Base-by-base conservation (phyloP, 441 rosid species). In the Corymbia citriodora region DNA sequence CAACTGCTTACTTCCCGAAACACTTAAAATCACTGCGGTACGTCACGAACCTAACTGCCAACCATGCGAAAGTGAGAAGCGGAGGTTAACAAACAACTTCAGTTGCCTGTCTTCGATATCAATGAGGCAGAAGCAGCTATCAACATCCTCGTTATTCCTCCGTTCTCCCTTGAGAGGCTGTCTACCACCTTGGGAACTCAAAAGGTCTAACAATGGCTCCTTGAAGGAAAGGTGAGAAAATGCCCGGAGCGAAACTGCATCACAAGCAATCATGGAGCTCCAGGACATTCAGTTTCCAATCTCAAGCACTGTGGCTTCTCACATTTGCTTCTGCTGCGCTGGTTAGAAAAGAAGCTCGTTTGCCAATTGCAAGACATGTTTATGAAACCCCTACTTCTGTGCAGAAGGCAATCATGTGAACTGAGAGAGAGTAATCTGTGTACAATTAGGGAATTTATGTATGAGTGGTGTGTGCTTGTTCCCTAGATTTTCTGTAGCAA, bases 101-200 rank as follows among this genome's bases (percentile, higher is more conserved):
- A 95, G 89, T 91, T 94, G 95, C 90, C 92, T 95, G 27, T 95
- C 96, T 8, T 95, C 98, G 4, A 94, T 95, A 91, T 95, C 97
- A 49, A 94, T 91, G 95, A 92, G 95, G 89, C 98, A 96, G 92
- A 96, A 90, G 92, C 96, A 94, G 93, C 91, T 95, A 27, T 94
- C 96, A 2, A 91, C 96, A 40, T 96, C 98, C 4, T 95, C 96
- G 0, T 48, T 92, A 33, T 87, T 94, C 88, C 92, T 95, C 63
- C 96, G 93, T 89, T 96, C 98, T 88, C 98, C 98, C 33, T 90
- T 94, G 68, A 94, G 92, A 92, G 96, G 98, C 88, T 94, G 95
- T 91, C 91, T 96, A 48, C 95, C 95, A 18, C 94, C 94, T 36
- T 95, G 96, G 96, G 96, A 95, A 90, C 93, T 95, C 5, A 94